A percentile compares a stretch with the other conserved stretches of the same genome.
Conservation (phyloP, 495 filamentous ascomycete genomes). For the Bacidia gigantensis region DNA sequence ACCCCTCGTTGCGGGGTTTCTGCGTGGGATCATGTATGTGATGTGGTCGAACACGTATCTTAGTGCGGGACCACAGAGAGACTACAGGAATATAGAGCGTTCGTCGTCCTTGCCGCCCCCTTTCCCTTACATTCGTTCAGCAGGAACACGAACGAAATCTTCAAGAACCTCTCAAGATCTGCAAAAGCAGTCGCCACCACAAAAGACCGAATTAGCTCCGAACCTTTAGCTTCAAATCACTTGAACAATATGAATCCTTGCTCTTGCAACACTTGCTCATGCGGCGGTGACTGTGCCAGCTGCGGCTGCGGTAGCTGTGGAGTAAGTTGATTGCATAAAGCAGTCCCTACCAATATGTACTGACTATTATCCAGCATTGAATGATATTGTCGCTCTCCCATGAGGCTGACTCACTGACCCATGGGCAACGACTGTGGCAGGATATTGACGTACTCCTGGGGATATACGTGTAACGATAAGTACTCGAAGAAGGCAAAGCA, state of each 20-base stretch:
- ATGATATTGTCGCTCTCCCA: neutral
- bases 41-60: neutral
- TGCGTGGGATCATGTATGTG: neutral
- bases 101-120: neutral
- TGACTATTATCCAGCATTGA: neutral
- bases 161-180: neutral
- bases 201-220: no score
- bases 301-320: slow-evolving; percentile 16
- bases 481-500: no score
- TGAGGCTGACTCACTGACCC: neutral
- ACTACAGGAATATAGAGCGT: neutral
- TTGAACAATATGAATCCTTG: slow-evolving; percentile 12
- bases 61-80: neutral
- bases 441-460: no score
- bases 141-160: neutral
- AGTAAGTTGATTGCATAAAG: slow-evolving; percentile 6
- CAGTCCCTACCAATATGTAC: neutral
- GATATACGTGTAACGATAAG: no score
- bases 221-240: no score
- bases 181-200: no score
- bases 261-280: slow-evolving; percentile 7
- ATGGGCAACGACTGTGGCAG: no score
- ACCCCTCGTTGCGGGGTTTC: no score
- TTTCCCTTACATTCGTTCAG: neutral
- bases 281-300: slow-evolving; percentile 8